These are phyloP conservation scores for Harrya chromipes DNA, from an alignment of 768 basidiomycete genomes.

Conservation along the genomic window DNA sequence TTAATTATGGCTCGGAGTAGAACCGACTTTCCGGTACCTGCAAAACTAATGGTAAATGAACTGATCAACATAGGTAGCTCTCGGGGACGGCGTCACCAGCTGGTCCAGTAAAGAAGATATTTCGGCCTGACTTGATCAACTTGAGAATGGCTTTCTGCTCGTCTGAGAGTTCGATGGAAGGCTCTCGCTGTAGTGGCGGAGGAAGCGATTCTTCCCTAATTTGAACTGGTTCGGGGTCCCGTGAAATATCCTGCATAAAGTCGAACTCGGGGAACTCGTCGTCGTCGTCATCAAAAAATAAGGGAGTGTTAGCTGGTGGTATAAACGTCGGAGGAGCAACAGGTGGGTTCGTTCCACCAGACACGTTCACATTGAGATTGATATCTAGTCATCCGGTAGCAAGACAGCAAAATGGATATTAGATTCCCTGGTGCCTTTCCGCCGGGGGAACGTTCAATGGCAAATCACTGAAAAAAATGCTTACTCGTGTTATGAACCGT, in stretches of 20 bases:
- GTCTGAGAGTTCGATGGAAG: conserved; percentile 26
- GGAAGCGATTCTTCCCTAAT: background rate
- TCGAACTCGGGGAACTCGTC: background rate
- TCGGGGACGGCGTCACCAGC: conserved; percentile 45
- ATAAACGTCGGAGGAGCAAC: conserved; percentile 6
- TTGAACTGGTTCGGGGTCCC: background rate
- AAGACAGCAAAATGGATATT: background rate
- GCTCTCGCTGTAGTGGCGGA: conserved; percentile 1
- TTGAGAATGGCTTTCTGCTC: conserved; percentile 44
- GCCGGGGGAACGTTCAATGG: background rate
- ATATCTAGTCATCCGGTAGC: conserved; percentile 7
- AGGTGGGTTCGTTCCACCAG: background rate
- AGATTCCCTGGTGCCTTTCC: no score
- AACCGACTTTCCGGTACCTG: conserved; percentile 72
- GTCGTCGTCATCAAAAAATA: background rate
- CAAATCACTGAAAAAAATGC: background rate
- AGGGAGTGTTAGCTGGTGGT: background rate
- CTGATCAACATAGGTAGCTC: background rate
- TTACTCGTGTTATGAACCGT: conserved; percentile 19
- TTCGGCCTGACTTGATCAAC: conserved; percentile 50
- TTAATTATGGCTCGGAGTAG: conserved; percentile 60
- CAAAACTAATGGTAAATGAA: background rate
- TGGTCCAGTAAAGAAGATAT: conserved; percentile 73
- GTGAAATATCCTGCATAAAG: background rate
- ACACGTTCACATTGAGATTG: conserved; percentile 20